Evolutionary conservation across 345 rosid genomes (phyloP).

Genomic region (Eutrema heterophyllum): DNA sequence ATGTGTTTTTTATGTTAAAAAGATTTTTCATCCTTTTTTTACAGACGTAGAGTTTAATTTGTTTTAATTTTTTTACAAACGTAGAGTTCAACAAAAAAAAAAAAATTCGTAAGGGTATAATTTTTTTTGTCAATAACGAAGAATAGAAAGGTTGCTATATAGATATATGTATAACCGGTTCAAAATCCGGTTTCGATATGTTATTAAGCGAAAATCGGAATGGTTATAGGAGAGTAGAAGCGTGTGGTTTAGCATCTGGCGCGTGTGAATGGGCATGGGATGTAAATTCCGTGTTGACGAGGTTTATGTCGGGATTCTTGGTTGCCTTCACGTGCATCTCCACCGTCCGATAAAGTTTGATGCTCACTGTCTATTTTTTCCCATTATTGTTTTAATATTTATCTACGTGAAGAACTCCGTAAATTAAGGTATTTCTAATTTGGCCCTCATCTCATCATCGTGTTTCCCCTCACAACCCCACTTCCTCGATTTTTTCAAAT

Average conservation of each 20-base stretch:
- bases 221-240: neutral
- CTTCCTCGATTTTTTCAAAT: neutral
- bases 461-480: neutral
- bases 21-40: neutral
- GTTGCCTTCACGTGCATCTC: constrained; percentile 49
- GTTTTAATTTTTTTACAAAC: no score
- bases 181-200: neutral
- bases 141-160: neutral
- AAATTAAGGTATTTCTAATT: constrained; percentile 21
- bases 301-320: constrained; percentile 50
- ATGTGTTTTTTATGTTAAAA: neutral
- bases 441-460: constrained; percentile 22
- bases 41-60: no score
- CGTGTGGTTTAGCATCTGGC: constrained; percentile 11
- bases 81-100: no score
- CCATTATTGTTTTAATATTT: neutral
- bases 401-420: constrained; percentile 20
- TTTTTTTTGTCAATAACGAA: neutral
- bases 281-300: constrained; percentile 52
- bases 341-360: constrained; percentile 39
- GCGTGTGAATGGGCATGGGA: constrained; percentile 18
- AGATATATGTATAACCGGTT: no score
- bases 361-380: constrained; percentile 19
- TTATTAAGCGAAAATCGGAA: neutral
- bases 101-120: neutral